Base-by-base conservation (phyloP, 106 monocot genomes). In the Acorus calamus region DNA sequence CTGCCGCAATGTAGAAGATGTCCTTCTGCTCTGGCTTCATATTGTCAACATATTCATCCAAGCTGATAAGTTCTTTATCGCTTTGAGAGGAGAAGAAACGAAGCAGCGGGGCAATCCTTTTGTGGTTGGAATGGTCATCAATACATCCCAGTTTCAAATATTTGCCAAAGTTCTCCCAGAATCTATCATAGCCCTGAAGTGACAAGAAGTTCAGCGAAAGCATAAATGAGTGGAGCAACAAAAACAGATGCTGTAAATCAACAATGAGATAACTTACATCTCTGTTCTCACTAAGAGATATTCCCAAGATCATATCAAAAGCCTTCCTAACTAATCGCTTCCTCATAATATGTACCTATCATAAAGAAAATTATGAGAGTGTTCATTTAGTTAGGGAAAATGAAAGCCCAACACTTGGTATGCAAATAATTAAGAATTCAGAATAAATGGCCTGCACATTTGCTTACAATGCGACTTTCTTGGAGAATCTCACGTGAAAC, bases 401-500 rank as follows among this genome's bases (percentile, higher is more conserved):
- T 5, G 64, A n/a, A 65, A 53, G 12, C 55, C 10, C 7, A 48
- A 44, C 7, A 44, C 50, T 45, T 45, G 5, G 42, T 8, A 51
- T 63, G 46, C 14, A 59, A 71, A 47, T 4, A 52, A 45, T 7
- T 28, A 55, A 4, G 0, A 49, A 68, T 56, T 4, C 46, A 4
- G 11, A 14, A 67, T 52, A 54, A 49, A 47, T 42, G 8, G 49
- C 42, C 3, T 56, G 55, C 14, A 41, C 8, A 46, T 51, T 50
- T 48, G 71, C 91, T 77, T 77, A 99, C 98, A 73, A 99, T 92
- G 47, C 98, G 85, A 66, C 92, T 99, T 80, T 99, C 98, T 80
- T 99, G 98, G 61, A 99, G 92, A 57, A 99, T 99, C 77, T 99
- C 98, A 14, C 98, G 85, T 57, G 98, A 99, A 11, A 99, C 98